Percentiles rank a stretch among this genome's conserved stretches.
Conservation (phyloP, 2,329 filamentous ascomycete genomes). For the Phoma sp. region DNA sequence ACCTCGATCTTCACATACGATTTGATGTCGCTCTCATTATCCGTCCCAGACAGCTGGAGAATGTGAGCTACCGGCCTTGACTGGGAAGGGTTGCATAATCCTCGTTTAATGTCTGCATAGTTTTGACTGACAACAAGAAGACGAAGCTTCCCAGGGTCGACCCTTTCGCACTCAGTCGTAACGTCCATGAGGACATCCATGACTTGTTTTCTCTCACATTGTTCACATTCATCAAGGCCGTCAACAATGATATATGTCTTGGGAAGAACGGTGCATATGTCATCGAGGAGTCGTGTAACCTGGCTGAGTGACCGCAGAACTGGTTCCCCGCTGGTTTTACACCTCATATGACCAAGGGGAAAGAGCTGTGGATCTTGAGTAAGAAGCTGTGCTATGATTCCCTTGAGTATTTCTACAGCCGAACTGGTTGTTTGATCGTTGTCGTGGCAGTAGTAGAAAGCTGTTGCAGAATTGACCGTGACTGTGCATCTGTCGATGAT, state of each 20-base stretch:
- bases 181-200: constrained; percentile 23
- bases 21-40: constrained; percentile 30
- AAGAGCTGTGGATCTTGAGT: constrained; percentile 21
- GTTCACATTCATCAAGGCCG: constrained; percentile 31
- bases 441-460: constrained; percentile 35
- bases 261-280: constrained; percentile 21
- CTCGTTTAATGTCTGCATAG: constrained; percentile 26
- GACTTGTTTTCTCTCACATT: constrained; percentile 26
- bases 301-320: constrained; percentile 18
- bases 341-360: constrained; percentile 18
- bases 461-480: constrained; percentile 11
- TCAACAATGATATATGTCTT: constrained; percentile 37
- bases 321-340: constrained; percentile 25
- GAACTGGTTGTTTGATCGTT: constrained; percentile 21
- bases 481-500: constrained; percentile 29
- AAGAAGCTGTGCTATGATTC: constrained; percentile 27
- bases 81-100: constrained; percentile 9
- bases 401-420: constrained; percentile 25
- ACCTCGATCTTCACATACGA: constrained; percentile 24
- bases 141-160: constrained; percentile 28
- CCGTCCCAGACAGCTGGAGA: constrained; percentile 18
- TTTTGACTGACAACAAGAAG: constrained; percentile 37
- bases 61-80: constrained; percentile 18
- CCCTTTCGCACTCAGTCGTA: constrained; percentile 19
- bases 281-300: constrained; percentile 28